Conservation (phyloP, 169 alveolate genomes). For the Plasmodium sp. region DNA sequence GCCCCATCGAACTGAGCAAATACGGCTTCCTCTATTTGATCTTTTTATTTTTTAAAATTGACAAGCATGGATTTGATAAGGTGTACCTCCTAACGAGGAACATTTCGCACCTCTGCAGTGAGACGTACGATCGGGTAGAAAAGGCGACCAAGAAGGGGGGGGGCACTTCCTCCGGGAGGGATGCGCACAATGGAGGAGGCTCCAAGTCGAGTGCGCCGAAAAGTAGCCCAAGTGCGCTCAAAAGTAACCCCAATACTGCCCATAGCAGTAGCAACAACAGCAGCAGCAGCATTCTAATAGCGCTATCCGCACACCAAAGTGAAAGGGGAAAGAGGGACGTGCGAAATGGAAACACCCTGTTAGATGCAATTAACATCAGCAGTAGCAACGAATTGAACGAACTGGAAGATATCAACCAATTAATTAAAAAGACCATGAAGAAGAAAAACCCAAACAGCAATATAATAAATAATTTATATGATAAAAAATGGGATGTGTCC, state of each 20-base stretch:
- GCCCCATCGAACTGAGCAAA: constrained; percentile 29
- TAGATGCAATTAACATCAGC: constrained; percentile 19
- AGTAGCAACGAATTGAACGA: constrained; percentile 17
- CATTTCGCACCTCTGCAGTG: constrained; percentile 17
- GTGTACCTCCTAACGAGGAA: background rate
- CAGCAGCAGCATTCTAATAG: constrained; percentile 8
- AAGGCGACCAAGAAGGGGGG: background rate
- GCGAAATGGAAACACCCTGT: background rate
- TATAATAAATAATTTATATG: constrained; percentile 59
- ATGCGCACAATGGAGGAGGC: background rate
- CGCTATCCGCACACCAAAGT: background rate
- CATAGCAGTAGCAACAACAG: background rate
- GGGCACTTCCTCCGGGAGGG: background rate
- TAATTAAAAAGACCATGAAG: constrained; percentile 36
- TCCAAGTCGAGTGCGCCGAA: background rate
- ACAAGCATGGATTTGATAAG: constrained; percentile 37
- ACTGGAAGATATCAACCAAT: constrained; percentile 32
- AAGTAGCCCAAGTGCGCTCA: background rate
- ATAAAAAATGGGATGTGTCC: constrained; percentile 54
- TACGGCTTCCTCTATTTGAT: constrained; percentile 66
- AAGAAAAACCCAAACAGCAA: constrained; percentile 28
- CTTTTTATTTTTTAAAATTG: constrained; percentile 65
- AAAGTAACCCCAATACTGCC: background rate
- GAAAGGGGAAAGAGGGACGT: background rate
- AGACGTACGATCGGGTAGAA: background rate